Evolutionary conservation across 2,329 filamentous ascomycete genomes (phyloP), one percentile per base, ranked within the genome.

Genomic region (Fusarium oxysporum): DNA sequence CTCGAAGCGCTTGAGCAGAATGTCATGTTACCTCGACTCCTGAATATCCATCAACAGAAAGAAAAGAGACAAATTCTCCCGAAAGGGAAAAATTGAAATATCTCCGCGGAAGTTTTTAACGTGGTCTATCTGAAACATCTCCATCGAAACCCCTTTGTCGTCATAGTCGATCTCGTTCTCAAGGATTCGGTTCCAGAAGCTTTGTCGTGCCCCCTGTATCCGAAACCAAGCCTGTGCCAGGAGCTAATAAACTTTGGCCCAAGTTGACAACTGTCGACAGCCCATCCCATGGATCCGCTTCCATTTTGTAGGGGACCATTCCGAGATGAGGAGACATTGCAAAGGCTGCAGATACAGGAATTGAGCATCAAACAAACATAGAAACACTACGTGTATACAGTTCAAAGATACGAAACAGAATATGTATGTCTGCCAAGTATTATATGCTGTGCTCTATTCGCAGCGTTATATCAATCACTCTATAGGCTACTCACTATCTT

Each of bases 131-230:
- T 69, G 70, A 72, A 70, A 70, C 54, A 54, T 41, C 19, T 19
- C 48, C 35, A 50, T 47, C 13, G 33, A 32, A 58, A 35, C 51
- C 58, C 51, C 60, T 68, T 73, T 62, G 70, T 63, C 70, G 62
- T 73, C 62, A 68, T 73, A 54, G 57, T 53, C 54, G 70, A 72
- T 72, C 65, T 51, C 56, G 50, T 60, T 72, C 38, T 28, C 59
- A 54, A 53, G 48, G 60, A 51, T 65, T 47, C 30, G 53, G 54
- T 69, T 65, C 60, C 50, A 62, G 61, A 66, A 72, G 51, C 56
- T 56, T 72, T 60, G 41, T 60, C 23, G 59, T 44, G 38, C 54
- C 61, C 62, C 67, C 56, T 71, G 41, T 66, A 50, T 47, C 51
- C 51, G 48, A 73, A 53, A 54, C 44, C 56, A 16, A 41, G 38